phyloP scores from a whole-genome alignment of 2,329 filamentous ascomycete species.

The Tolypocladium ophioglossoides region DNA sequence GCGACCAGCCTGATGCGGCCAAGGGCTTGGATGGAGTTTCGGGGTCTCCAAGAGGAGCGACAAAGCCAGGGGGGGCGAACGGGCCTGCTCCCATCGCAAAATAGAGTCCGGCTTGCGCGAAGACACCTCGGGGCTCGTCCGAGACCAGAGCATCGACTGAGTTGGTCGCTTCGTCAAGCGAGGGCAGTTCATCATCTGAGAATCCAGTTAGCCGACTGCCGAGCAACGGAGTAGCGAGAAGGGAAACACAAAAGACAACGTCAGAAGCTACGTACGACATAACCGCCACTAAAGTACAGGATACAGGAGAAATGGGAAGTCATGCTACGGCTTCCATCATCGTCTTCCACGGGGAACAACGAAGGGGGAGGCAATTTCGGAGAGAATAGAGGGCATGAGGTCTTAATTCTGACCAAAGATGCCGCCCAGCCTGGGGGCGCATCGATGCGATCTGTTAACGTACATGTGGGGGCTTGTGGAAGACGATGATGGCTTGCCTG shows the following conservation, averaged over 20 bases:
- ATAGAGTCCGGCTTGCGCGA: slow-evolving; percentile 2
- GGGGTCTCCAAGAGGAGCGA: slow-evolving; percentile 10
- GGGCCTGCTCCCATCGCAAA: slow-evolving; percentile 6
- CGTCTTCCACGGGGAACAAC: slow-evolving; percentile 42
- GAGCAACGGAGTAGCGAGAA: slow-evolving; percentile 9
- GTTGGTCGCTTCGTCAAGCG: slow-evolving; percentile 48
- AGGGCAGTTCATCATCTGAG: slow-evolving; percentile 53
- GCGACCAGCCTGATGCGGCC: slow-evolving; percentile 9
- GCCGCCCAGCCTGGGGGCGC: slow-evolving; percentile 19
- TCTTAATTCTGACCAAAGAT: slow-evolving; percentile 31
- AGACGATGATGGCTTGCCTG: slow-evolving; percentile 64
- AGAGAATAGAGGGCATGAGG: slow-evolving; percentile 27
- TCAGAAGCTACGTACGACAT: not conserved
- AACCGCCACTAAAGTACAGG: slow-evolving; percentile 2
- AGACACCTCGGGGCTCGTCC: slow-evolving; percentile 32
- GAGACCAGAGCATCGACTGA: slow-evolving; percentile 62
- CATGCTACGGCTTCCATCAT: slow-evolving; percentile 51
- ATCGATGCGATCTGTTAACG: slow-evolving; percentile 42
- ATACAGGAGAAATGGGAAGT: slow-evolving; percentile 13
- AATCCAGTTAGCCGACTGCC: slow-evolving; percentile 29
- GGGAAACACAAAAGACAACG: slow-evolving; percentile 11
- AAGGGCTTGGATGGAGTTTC: slow-evolving; percentile 10
- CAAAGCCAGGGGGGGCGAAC: slow-evolving; percentile 21
- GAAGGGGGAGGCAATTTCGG: slow-evolving; percentile 21
- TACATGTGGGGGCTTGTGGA: slow-evolving; percentile 52